Base-by-base conservation (phyloP, 2,329 filamentous ascomycete species). In the Penicillium olsonii region DNA sequence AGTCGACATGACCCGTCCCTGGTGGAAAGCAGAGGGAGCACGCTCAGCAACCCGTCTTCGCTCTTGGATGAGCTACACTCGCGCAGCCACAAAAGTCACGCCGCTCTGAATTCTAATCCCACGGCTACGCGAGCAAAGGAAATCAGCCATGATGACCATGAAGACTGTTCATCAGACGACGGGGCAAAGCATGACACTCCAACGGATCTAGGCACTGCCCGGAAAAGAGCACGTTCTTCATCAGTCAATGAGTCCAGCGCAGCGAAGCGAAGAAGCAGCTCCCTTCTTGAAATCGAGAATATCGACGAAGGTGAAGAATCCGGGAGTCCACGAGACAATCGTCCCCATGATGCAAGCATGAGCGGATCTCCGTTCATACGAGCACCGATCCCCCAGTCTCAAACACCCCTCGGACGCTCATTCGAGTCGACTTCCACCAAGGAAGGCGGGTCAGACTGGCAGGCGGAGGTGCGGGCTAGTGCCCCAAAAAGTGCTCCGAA, bases 341-440 rank as follows among this genome's bases (percentile, higher is more conserved):
- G 49, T 41, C 65, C 65, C 52, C 60, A 62, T 2, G 63, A 64
- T 56, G 63, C 64, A 34, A 75, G 72, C 38, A 78, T 76, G 35
- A 78, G 73, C 48, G 76, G 77, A 7, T 73, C 71, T 27, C 77
- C 77, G 17, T 80, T 80, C 59, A 63, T 73, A 49, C 71, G 78
- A 50, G 69, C 74, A 12, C 69, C 74, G 8, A 58, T 56, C 2
- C 59, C 62, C 24, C 64, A 66, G 19, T 43, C 60, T 20, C 57
- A 64, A 15, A 68, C 59, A 27, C 63, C 62, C 11, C 53, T 68
- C 22, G 63, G 65, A 14, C 64, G 58, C 37, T 69, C 65, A 3
- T 34, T 66, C 2, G 68, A 67, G 18, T 63, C 68, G 9, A 27
- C 54, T 37, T 57, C 59, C 2, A 53, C 58, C 9, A 62, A 50